A percentile compares a stretch with the other conserved stretches of the same genome.
Conservation (phyloP, 805 yeast species). For the Candida nonsorbophila region DNA sequence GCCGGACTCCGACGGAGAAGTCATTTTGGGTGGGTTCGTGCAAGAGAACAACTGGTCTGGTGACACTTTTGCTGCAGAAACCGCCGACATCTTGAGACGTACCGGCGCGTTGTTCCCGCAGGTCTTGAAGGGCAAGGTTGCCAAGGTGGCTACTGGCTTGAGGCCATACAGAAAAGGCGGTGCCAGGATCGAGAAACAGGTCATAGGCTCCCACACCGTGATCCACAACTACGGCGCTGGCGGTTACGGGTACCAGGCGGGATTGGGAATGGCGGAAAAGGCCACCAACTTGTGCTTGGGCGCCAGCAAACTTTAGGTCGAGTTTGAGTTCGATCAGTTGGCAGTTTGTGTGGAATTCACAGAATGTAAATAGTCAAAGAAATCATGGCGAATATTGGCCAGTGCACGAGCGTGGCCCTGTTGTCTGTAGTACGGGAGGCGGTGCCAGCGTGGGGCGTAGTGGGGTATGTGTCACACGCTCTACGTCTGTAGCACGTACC, state of each 20-base stretch:
- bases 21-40: constrained; percentile 63
- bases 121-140: constrained; percentile 28
- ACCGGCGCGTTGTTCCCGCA: constrained; percentile 46
- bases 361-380: too few relatives aligned
- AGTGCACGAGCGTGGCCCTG: too few relatives aligned
- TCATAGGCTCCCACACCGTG: constrained; percentile 3
- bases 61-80: constrained; percentile 50
- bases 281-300: constrained; percentile 43
- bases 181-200: constrained; percentile 56
- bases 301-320: too few relatives aligned
- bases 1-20: constrained; percentile 13
- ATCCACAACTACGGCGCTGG: constrained; percentile 71
- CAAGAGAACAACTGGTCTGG: constrained; percentile 57
- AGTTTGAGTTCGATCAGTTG: too few relatives aligned
- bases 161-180: constrained; percentile 75
- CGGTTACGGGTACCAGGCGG: constrained; percentile 64
- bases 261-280: constrained; percentile 50
- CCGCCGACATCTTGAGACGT: constrained; percentile 53
- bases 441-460: too few relatives aligned
- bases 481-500: too few relatives aligned
- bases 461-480: too few relatives aligned
- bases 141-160: constrained; percentile 61
- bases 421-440: too few relatives aligned
- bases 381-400: too few relatives aligned
- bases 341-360: too few relatives aligned